Conservation (phyloP, 306 rosid species). For the Corylus americana region DNA sequence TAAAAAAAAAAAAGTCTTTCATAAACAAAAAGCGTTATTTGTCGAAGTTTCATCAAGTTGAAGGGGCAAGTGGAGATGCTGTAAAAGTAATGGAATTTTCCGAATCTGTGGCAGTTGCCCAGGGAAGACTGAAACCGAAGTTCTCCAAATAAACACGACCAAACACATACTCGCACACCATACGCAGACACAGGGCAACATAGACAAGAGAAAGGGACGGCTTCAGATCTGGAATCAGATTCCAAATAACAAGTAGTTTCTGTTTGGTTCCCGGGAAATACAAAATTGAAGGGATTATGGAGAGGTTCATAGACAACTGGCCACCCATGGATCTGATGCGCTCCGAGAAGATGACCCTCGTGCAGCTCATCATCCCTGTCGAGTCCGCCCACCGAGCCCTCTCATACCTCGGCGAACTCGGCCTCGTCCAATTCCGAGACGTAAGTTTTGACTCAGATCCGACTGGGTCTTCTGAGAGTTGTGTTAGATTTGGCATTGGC, state of each 20-base stretch:
- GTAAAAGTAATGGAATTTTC: conserved; percentile 25
- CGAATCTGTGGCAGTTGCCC: conserved; percentile 50
- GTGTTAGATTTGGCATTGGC: conserved; percentile 16
- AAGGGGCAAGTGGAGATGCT: not conserved
- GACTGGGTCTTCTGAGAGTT: conserved; percentile 13
- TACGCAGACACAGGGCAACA: not conserved
- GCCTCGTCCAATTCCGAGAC: conserved; percentile 91
- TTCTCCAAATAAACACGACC: conserved; percentile 38
- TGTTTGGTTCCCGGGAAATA: conserved; percentile 48
- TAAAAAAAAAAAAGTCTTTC: not conserved
- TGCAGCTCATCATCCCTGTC: conserved; percentile 91
- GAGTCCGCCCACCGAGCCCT: conserved; percentile 96
- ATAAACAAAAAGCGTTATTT: not conserved
- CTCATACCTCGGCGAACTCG: conserved; percentile 92
- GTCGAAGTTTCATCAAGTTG: not conserved
- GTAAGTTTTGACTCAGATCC: conserved; percentile 58
- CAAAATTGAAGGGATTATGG: conserved; percentile 35
- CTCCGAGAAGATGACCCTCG: conserved; percentile 96
- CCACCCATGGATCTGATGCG: conserved; percentile 99
- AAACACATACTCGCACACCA: conserved; percentile 21
- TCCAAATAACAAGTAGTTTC: conserved; percentile 34
- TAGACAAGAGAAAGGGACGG: not conserved
- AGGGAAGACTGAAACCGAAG: conserved; percentile 33
- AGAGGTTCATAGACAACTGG: conserved; percentile 65
- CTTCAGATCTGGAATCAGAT: conserved; percentile 55